Evolutionary conservation across 129 eudicot genomes (phyloP), one percentile per base, ranked within the genome.

Genomic region (Dittrichia graveolens): DNA sequence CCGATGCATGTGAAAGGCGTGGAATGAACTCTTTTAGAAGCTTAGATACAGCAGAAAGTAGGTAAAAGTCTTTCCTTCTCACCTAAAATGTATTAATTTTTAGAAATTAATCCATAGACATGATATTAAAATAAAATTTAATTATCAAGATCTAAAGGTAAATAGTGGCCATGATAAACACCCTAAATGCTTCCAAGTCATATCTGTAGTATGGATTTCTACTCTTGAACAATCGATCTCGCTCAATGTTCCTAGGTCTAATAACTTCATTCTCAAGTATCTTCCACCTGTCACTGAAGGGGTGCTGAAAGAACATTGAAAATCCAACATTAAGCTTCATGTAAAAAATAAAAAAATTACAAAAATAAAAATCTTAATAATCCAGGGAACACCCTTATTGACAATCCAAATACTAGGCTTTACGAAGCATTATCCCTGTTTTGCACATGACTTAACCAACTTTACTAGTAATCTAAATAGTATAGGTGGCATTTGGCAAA

Each of bases 201-300:
- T 87, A 87, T 84, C 92, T 76, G 78, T 87, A 87, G 78, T 80
- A 78, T 35, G 81, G 87, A 48, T 63, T 84, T 52, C 79, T 63
- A 65, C 76, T 82, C 63, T 34, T 34, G 78, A 81, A 83, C 82
- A 84, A 59, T 45, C 45, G 61, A n/a, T 83, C 81, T 16, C 92
- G 85, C 40, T 87, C 92, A 37, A 8, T 52, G 72, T 87, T 87
- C 48, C 92, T 84, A 31, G 92, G 92, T 79, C 79, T 85, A 61
- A 87, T 73, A 46, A 87, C 92, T 80, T 87, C 89, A 79, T 87
- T 87, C 78, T 87, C 92, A 56, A 87, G 86, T 81, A 87, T 81
- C 81, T 72, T 87, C 92, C 92, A 87, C 79, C 92, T 78, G 75
- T 80, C 85, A 62, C 81, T 76, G 39, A 87, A 87, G 38, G 92